Evolutionary conservation across 192 early-diverging fungal species (phyloP), one percentile per base, ranked within the genome.

Genomic region (Lobulomyces angularis): DNA sequence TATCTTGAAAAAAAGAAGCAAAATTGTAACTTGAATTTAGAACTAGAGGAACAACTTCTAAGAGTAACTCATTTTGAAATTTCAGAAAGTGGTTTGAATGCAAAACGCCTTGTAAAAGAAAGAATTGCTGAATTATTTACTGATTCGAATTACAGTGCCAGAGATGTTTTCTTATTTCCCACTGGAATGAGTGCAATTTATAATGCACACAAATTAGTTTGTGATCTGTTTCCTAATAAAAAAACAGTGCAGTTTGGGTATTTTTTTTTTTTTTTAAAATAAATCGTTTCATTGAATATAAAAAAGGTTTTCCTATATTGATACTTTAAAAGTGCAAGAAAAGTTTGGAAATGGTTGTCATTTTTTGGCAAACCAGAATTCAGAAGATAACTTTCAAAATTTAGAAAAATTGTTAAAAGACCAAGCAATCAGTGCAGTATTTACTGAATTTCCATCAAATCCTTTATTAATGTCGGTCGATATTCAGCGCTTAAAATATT

Each of bases 131-230:
- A n/a, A n/a, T n/a, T n/a, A n/a, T n/a, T n/a, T n/a, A n/a, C n/a
- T n/a, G n/a, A n/a, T n/a, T n/a, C n/a, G n/a, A n/a, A n/a, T n/a
- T n/a, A n/a, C n/a, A n/a, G n/a, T n/a, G n/a, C n/a, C n/a, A n/a
- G n/a, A n/a, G 83, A 97, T 45, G 89, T 97, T 4, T 92, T 67
- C 48, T 65, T 97, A 43, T 86, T 82, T 45, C 75, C 88, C 8
- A 78, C 72, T 20, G 93, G 93, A 2, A 95, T 95, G 90, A 81
- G 80, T 43, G 88, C 93, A 2, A 90, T 97, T 28, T 97, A 79
- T 55, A 77, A 85, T 48, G 71, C 86, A 9, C 86, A 90, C 58
- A 69, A 77, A 33, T 55, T 77, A 27, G 68, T 82, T 5, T 45
- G 58, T 45, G 44, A 37, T 7, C 18, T 59, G 17, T 18, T 25